Conservation (phyloP, 352 stramenopile species). For the Phytophthora cactorum region DNA sequence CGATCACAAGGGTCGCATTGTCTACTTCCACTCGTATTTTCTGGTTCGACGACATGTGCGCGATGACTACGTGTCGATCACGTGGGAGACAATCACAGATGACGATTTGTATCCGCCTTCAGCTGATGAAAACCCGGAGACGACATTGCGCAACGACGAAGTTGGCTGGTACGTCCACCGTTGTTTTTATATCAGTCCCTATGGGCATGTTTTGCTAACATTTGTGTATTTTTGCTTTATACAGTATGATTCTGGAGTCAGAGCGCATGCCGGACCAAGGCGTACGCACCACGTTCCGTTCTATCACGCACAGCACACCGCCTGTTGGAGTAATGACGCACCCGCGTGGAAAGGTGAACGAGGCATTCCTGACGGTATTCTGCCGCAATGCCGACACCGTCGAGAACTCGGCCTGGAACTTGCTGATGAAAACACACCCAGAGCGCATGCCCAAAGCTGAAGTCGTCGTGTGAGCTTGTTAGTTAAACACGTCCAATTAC, state of each 20-base stretch:
- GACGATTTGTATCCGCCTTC: slow-evolving; percentile 68
- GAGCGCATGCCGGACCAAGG: slow-evolving; percentile 54
- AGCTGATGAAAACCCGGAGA: slow-evolving; percentile 55
- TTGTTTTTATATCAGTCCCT: neutral
- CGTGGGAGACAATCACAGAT: slow-evolving; percentile 70
- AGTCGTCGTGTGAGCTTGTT: slow-evolving; percentile 36
- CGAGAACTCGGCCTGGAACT: slow-evolving; percentile 66
- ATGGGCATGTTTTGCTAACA: slow-evolving; percentile 1
- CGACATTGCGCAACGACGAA: slow-evolving; percentile 76
- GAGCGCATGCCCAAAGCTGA: slow-evolving; percentile 32
- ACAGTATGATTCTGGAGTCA: slow-evolving; percentile 73
- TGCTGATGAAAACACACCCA: slow-evolving; percentile 64
- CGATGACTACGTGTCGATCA: slow-evolving; percentile 67
- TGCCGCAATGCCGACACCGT: slow-evolving; percentile 78
- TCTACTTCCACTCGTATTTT: slow-evolving; percentile 86
- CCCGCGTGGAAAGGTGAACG: slow-evolving; percentile 73
- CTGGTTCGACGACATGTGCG: slow-evolving; percentile 63
- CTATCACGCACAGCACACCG: slow-evolving; percentile 74
- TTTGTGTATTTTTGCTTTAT: neutral
- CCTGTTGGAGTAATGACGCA: slow-evolving; percentile 71
- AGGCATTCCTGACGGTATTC: slow-evolving; percentile 81
- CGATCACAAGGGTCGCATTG: slow-evolving; percentile 58
- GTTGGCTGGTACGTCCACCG: slow-evolving; percentile 66
- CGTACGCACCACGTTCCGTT: slow-evolving; percentile 63
- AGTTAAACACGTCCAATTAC: slow-evolving; percentile 1